Base-by-base conservation (phyloP, 768 basidiomycete species). In the Mycena latifolia region DNA sequence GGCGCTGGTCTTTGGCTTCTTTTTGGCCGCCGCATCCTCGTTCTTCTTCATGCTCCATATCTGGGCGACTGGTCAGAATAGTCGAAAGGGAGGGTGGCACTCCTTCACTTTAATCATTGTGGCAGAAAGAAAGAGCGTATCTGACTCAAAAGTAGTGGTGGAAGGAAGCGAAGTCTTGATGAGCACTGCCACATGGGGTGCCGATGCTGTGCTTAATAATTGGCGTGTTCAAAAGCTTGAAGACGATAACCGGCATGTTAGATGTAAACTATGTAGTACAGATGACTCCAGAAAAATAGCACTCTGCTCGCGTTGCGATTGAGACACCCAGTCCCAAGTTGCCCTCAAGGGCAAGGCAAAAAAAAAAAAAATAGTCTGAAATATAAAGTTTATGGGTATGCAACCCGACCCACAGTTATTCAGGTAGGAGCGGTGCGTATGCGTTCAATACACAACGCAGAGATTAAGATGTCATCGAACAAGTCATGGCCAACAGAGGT, bases 11-110 rank as follows among this genome's bases (percentile, higher is more conserved):
- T 97, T 98, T 47, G 98, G 98, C 86, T 92, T 94, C 89, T 90
- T 97, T 92, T 95, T 98, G 8, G 94, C 91, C 59, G 96, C 95
- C 61, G 94, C 94, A 75, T 99, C 95, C 84, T 98, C 95, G 74
- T 92, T 94, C 91, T 99, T 99, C 90, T 99, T 99, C 92, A 99
- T 95, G 71, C 91, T 94, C 92, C 98, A 98, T 75, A 99, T 98
- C 98, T 99, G 70, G 11, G 22, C 18, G 67, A 47, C 17, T 69
- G 69, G 69, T 65, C 45, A 64, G 45, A 45, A 17, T 5, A 47
- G 3, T 28, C 24, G 20, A 46, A 20, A 24, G 12, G 29, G 41
- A n/a, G 27, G 25, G 31, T 10, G n/a, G 46, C 28, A n/a, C n/a
- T n/a, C 5, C 33, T 17, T 61, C 66, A 82, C 85, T 77, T 86